Evolutionary conservation across 2,329 filamentous ascomycete genomes (phyloP).

Genomic region (Monilinia vaccinii-corymbosi): DNA sequence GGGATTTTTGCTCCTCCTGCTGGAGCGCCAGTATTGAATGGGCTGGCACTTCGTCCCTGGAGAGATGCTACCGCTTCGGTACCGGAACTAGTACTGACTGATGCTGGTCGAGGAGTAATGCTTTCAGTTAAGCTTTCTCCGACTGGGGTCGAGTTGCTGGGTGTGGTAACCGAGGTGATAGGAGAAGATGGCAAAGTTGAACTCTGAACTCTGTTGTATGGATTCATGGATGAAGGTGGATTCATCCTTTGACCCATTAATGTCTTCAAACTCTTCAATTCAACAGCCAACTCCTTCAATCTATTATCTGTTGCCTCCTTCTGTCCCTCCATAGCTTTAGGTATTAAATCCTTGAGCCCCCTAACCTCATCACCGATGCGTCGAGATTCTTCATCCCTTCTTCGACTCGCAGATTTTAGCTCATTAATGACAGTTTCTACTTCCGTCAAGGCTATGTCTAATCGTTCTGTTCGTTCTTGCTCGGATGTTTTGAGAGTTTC

Average conservation of each 20-base stretch:
- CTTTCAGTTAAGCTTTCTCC: constrained; percentile 17
- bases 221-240: constrained; percentile 23
- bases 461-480: constrained; percentile 68
- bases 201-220: constrained; percentile 24
- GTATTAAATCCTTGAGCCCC: constrained; percentile 73
- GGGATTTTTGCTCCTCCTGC: constrained; percentile 60
- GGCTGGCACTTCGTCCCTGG: constrained; percentile 34
- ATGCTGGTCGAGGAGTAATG: constrained; percentile 25
- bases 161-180: constrained; percentile 4
- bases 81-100: constrained; percentile 28
- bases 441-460: constrained; percentile 74
- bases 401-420: constrained; percentile 70
- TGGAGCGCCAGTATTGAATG: constrained; percentile 42
- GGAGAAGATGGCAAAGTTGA: constrained; percentile 8
- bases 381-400: constrained; percentile 80
- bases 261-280: constrained; percentile 88
- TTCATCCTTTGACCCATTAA: constrained; percentile 61
- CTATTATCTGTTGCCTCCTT: constrained; percentile 74
- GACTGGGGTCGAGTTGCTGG: constrained; percentile 12
- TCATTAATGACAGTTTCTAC: constrained; percentile 76
- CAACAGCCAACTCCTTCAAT: constrained; percentile 74
- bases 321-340: constrained; percentile 79
- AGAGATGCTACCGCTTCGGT: constrained; percentile 29
- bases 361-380: constrained; percentile 80
- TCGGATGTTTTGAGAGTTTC: constrained; percentile 80